A percentile compares a stretch with the other conserved stretches of the same genome.
phyloP scores from a whole-genome alignment of 192 early-diverging fungal species.

The Phycomyces blakesleeanus region DNA sequence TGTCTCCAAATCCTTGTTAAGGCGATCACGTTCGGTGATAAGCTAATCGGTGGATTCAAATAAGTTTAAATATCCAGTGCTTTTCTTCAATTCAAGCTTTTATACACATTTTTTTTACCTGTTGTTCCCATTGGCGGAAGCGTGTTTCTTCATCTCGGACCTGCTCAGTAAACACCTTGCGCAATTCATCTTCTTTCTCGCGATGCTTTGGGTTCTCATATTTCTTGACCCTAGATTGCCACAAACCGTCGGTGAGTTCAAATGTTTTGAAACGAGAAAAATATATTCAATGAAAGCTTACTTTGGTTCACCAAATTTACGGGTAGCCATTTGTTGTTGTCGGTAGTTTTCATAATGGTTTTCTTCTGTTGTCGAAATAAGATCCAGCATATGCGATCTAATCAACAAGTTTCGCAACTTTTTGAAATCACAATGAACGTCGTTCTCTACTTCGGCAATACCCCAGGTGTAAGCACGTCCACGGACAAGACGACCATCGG shows the following conservation, averaged over 20 bases:
- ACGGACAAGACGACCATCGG: slow-evolving; percentile 85
- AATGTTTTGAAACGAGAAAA: too few species aligned
- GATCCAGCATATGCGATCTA: slow-evolving; percentile 94
- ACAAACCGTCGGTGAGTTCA: too few species aligned
- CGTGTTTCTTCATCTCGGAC: slow-evolving; percentile 94
- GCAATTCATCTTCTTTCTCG: slow-evolving; percentile 94
- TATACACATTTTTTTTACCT: slow-evolving; percentile 32
- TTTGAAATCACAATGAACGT: slow-evolving; percentile 93
- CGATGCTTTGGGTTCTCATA: slow-evolving; percentile 90
- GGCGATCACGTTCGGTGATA: slow-evolving; percentile 95
- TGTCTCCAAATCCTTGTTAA: slow-evolving; percentile 97
- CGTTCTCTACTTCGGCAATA: slow-evolving; percentile 94
- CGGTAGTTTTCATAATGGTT: slow-evolving; percentile 94
- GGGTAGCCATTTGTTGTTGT: slow-evolving; percentile 81
- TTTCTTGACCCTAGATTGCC: slow-evolving; percentile 54
- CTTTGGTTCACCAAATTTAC: slow-evolving; percentile 84
- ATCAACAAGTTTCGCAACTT: slow-evolving; percentile 86
- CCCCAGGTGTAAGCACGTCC: slow-evolving; percentile 93
- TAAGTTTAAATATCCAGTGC: slow-evolving; percentile 7
- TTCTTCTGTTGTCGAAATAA: slow-evolving; percentile 92
- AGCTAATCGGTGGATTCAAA: slow-evolving; percentile 39
- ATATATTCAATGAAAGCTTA: slow-evolving; percentile 23
- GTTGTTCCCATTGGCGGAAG: slow-evolving; percentile 98
- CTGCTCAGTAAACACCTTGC: slow-evolving; percentile 97
- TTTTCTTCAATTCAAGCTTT: neutral